Base-by-base conservation (phyloP, 768 basidiomycete genomes). In the Thelephora ganbajun region DNA sequence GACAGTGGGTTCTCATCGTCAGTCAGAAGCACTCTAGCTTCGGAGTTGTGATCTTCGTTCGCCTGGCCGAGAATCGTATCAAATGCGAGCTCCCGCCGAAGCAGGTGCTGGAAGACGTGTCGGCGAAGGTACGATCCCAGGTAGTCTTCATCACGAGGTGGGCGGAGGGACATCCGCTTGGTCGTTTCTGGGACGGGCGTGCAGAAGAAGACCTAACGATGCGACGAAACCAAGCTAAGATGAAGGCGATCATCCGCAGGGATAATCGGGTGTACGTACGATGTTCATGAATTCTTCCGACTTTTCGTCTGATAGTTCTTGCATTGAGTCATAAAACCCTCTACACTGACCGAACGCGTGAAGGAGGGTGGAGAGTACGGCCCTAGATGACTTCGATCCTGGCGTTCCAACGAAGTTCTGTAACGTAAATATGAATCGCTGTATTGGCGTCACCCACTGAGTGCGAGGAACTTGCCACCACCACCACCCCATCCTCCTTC, bases 341-440 rank as follows among this genome's bases (percentile, higher is more conserved):
- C 90, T 76, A 58, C 94, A 98, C 54, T 76, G 73, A 6, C 70
- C 69, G 61, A 96, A 93, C n/a, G 69, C 72, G 39, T 69, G 64
- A 50, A 77, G 64, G 2, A 98, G 62, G 0, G 93, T 98, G 19
- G 71, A 61, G 5, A 84, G 61, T 35, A 96, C 71, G 42, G 84
- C 73, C 42, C 69, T 73, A 0, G 82, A 75, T 0, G 87, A 70
- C 42, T 72, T 64, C 0, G 83, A 83, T 20, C 63, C 66, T 16
- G 83, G 58, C 45, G 69, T 62, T n/a, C 93, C 92, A 0, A 78
- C 91, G 60, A 87, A 85, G 59, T 94, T 94, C 90, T 92, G 33
- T 18, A 42, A 45, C 44, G 14, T 48, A 19, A 18, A 19, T 42
- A 22, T 3, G 22, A 45, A n/a, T n/a, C n/a, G n/a, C n/a, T n/a